These are phyloP conservation scores for Penicillium crystallinum DNA, from an alignment of 495 filamentous ascomycete genomes.

Conservation along the genomic window DNA sequence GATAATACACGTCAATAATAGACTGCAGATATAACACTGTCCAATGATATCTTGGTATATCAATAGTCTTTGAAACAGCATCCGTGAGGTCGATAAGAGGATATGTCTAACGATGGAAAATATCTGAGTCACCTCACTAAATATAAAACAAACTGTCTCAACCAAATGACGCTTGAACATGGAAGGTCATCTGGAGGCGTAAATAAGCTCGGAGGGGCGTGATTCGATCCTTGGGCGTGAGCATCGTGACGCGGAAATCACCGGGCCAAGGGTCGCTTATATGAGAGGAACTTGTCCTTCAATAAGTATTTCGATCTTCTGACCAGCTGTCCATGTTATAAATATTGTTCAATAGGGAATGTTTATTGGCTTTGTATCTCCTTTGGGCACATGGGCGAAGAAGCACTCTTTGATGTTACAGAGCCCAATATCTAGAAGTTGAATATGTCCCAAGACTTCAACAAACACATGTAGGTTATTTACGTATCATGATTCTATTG, in stretches of 20 bases:
- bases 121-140: neutral
- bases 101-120: neutral
- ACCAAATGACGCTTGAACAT: constrained; percentile 19
- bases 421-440: too few species aligned
- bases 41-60: neutral
- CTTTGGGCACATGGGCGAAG: too few species aligned
- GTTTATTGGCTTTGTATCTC: neutral
- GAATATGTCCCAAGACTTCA: too few species aligned
- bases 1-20: neutral
- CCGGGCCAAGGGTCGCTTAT: neutral
- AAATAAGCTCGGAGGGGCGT: constrained; percentile 9
- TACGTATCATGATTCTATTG: too few species aligned
- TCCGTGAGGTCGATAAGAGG: too few species aligned
- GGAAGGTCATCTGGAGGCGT: constrained; percentile 16
- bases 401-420: too few species aligned
- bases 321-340: neutral
- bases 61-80: neutral
- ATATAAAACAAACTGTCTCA: neutral
- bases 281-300: neutral
- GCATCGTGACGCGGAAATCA: constrained; percentile 1
- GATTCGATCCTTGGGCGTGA: constrained; percentile 17
- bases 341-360: neutral
- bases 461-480: too few species aligned
- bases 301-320: neutral
- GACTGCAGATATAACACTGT: neutral